Evolutionary conservation across 2,329 filamentous ascomycete species (phyloP), one percentile per base, ranked within the genome.

Genomic region (Ophiocordyceps robertsii): DNA sequence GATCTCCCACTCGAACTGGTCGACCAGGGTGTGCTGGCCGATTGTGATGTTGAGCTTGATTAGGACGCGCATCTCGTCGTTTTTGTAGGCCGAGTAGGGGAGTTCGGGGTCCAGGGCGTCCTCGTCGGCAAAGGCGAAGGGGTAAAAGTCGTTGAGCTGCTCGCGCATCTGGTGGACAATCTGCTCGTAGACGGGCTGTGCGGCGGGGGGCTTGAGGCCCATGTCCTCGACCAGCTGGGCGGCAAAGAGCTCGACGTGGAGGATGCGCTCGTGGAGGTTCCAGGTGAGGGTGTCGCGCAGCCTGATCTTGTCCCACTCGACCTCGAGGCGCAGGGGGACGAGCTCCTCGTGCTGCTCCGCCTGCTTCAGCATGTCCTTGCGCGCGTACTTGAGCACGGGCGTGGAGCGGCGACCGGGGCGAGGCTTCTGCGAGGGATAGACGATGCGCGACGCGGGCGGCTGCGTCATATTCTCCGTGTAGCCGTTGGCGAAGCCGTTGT

Each of bases 1-100:
- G 58, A 96, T 88, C 53, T 98, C 92, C 92, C 92, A 98, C 63
- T 98, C 92, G 47, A 98, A 96, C 59, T 96, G 92, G 56, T 98
- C 92, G 31, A 95, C 82, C 24, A 98, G 70, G 0, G 89, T 96
- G 56, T 94, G 86, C 49, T 86, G 83, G 35, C 90, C 92, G 56
- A 98, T 95, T 7, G 92, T 96, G 56, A 98, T 95, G 63, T 96
- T 95, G 40, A 98, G 72, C 63, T 95, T 96, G 63, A 98, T 79
- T 37, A 94, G 68, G 51, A 98, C 84, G 40, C 92, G 83, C 90
- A 98, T 95, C 66, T 98, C 92, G 58, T 98, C 92, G 57, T 98
- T 95, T 64, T 96, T 96, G 68, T 95, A 95, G 7, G 92, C 89
- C 33, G 75, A 81, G 58, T 96, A 96, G 0, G 90, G 89, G 12